Percentiles rank a stretch among this genome's conserved stretches.
Evolutionary conservation across 139 green algal species (phyloP).

Genomic region (Auxenochlorella protothecoides): DNA sequence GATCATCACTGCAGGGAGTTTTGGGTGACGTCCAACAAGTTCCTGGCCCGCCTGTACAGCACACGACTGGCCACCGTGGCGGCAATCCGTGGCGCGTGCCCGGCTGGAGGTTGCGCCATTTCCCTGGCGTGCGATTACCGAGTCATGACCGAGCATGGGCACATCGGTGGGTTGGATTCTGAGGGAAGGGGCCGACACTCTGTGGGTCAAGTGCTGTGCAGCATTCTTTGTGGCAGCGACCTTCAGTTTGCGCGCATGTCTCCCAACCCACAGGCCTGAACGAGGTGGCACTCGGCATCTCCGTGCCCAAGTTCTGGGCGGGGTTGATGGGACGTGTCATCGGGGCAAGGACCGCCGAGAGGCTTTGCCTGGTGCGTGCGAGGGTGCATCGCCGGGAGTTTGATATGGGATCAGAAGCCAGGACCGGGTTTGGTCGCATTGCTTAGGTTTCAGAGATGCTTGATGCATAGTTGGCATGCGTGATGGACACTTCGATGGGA

Average conservation of each 20-base stretch:
- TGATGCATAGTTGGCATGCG: too few species aligned
- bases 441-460: too few species aligned
- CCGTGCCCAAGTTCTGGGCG: conserved; percentile 77
- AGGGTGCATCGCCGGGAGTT: conserved; percentile 39
- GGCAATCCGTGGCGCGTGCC: conserved; percentile 78
- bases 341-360: conserved; percentile 24
- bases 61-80: conserved; percentile 67
- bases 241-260: too few species aligned
- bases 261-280: conserved; percentile 45
- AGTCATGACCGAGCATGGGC: conserved; percentile 57
- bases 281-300: conserved; percentile 73
- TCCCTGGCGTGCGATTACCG: conserved; percentile 79
- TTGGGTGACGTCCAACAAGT: conserved; percentile 65
- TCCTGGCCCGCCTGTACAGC: conserved; percentile 51
- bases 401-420: conserved; percentile 1
- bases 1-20: conserved; percentile 41
- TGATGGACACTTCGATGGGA: too few species aligned
- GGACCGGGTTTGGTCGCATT: not conserved
- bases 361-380: conserved; percentile 39
- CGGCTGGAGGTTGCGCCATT: conserved; percentile 82
- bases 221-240: too few species aligned
- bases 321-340: conserved; percentile 49
- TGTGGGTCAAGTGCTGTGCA: too few species aligned
- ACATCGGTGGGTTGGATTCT: conserved; percentile 24
- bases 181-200: too few species aligned